A percentile compares a stretch with the other conserved stretches of the same genome.
These are phyloP conservation scores for Taphrina populina DNA, from an alignment of 1,139 yeast genomes.

Conservation along the genomic window DNA sequence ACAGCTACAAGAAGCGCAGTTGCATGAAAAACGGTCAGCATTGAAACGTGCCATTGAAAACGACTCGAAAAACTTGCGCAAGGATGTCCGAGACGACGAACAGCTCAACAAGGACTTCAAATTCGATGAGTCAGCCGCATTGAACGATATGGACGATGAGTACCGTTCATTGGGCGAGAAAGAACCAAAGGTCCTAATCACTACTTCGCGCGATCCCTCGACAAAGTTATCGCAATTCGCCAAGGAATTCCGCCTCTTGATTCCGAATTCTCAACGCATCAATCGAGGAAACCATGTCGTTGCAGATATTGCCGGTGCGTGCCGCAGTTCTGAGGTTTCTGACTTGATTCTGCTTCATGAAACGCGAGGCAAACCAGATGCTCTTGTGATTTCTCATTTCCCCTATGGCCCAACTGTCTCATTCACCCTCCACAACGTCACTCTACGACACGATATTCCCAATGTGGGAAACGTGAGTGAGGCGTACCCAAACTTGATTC, in stretches of 20 bases:
- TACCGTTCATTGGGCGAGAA: slow-evolving; percentile 82
- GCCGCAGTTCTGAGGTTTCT: slow-evolving; percentile 71
- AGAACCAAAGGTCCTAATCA: slow-evolving; percentile 90
- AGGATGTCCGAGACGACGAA: slow-evolving; percentile 84
- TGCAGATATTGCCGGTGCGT: slow-evolving; percentile 80
- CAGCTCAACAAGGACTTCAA: slow-evolving; percentile 76
- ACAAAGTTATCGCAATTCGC: slow-evolving; percentile 84
- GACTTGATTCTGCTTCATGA: slow-evolving; percentile 87
- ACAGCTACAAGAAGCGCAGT: slow-evolving; percentile 83
- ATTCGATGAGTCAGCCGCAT: slow-evolving; percentile 71
- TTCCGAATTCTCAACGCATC: slow-evolving; percentile 83
- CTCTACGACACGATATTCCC: slow-evolving; percentile 85
- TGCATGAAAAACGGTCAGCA: slow-evolving; percentile 81
- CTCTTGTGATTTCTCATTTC: slow-evolving; percentile 86
- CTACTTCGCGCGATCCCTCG: slow-evolving; percentile 91
- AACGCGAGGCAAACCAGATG: slow-evolving; percentile 97
- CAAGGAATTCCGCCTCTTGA: slow-evolving; percentile 82
- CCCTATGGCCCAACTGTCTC: slow-evolving; percentile 98
- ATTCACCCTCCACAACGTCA: slow-evolving; percentile 91
- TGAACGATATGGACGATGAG: slow-evolving; percentile 70
- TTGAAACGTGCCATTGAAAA: slow-evolving; percentile 84
- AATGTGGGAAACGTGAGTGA: slow-evolving; percentile 86
- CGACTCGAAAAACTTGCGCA: slow-evolving; percentile 77
- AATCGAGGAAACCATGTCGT: slow-evolving; percentile 91
- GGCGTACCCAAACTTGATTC: slow-evolving; percentile 88